Conservation (phyloP, 306 rosid genomes). For the Hippophae rhamnoides region DNA sequence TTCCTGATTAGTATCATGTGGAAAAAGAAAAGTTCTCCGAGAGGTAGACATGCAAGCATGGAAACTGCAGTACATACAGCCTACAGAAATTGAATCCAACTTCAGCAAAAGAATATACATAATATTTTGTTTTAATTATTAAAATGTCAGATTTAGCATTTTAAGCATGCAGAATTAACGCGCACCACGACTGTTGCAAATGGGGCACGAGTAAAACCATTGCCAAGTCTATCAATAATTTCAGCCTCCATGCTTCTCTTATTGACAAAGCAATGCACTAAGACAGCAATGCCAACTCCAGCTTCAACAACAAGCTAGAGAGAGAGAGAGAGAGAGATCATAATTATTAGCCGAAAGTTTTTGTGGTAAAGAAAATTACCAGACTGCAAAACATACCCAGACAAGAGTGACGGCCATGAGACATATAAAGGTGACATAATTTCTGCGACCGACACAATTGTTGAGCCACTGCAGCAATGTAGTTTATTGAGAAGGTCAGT, state of each 20-base stretch:
- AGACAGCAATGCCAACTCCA: slow-evolving; percentile 84
- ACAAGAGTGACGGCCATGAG: slow-evolving; percentile 84
- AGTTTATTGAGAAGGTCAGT: slow-evolving; percentile 24
- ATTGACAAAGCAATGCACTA: slow-evolving; percentile 85
- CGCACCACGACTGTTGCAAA: slow-evolving; percentile 90
- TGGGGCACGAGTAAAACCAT: slow-evolving; percentile 92
- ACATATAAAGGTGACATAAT: slow-evolving; percentile 73
- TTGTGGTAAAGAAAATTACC: not conserved
- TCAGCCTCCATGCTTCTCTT: slow-evolving; percentile 85
- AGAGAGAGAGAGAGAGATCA: slow-evolving; percentile 13
- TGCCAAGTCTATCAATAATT: slow-evolving; percentile 86
- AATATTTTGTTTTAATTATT: slow-evolving; percentile 12
- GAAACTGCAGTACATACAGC: slow-evolving; percentile 84
- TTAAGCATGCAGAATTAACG: slow-evolving; percentile 14
- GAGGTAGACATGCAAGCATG: slow-evolving; percentile 81
- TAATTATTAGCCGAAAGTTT: slow-evolving; percentile 12
- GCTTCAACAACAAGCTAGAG: slow-evolving; percentile 84
- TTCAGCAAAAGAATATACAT: slow-evolving; percentile 24
- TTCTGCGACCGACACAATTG: slow-evolving; percentile 92
- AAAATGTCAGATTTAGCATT: slow-evolving; percentile 15
- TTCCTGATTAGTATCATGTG: slow-evolving; percentile 91
- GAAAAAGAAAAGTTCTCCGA: slow-evolving; percentile 94
- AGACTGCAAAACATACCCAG: slow-evolving; percentile 61
- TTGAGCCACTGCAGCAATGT: slow-evolving; percentile 89
- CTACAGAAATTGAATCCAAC: slow-evolving; percentile 37